Evolutionary conservation across 768 basidiomycete species (phyloP).

Genomic region (Rhizopogon salebrosus): DNA sequence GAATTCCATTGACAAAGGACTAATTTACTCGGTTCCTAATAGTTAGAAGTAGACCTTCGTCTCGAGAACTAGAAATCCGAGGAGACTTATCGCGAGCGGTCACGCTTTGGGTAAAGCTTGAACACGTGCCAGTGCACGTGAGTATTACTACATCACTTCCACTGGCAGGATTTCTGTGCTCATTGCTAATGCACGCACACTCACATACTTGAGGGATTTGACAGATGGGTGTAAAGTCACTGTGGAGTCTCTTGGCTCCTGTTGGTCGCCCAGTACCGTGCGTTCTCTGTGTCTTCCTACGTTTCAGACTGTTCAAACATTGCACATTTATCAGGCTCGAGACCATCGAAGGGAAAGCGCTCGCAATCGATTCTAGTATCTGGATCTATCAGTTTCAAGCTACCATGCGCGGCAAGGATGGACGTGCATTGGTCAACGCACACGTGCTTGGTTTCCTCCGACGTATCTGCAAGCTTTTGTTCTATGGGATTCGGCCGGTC

Average conservation of each 20-base stretch:
- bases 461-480: slow-evolving; percentile 89
- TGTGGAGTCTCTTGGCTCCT: slow-evolving; percentile 91
- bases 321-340: slow-evolving; percentile 60
- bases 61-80: too few species aligned
- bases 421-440: slow-evolving; percentile 83
- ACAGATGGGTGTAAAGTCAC: slow-evolving; percentile 90
- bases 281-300: slow-evolving; percentile 20
- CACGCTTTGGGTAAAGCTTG: too few species aligned
- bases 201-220: neutral
- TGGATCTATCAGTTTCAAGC: slow-evolving; percentile 99
- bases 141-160: too few species aligned
- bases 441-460: slow-evolving; percentile 90
- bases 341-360: slow-evolving; percentile 87
- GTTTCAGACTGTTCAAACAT: slow-evolving; percentile 3
- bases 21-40: too few species aligned
- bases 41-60: too few species aligned
- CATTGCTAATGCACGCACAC: neutral
- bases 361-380: slow-evolving; percentile 98
- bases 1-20: too few species aligned
- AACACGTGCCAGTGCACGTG: slow-evolving; percentile 1
- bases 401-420: slow-evolving; percentile 97
- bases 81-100: too few species aligned
- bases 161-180: too few species aligned
- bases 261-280: slow-evolving; percentile 92
- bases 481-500: slow-evolving; percentile 96